These are phyloP conservation scores for Flammula alnicola DNA, from an alignment of 1,284 basidiomycete species.

Conservation along the genomic window DNA sequence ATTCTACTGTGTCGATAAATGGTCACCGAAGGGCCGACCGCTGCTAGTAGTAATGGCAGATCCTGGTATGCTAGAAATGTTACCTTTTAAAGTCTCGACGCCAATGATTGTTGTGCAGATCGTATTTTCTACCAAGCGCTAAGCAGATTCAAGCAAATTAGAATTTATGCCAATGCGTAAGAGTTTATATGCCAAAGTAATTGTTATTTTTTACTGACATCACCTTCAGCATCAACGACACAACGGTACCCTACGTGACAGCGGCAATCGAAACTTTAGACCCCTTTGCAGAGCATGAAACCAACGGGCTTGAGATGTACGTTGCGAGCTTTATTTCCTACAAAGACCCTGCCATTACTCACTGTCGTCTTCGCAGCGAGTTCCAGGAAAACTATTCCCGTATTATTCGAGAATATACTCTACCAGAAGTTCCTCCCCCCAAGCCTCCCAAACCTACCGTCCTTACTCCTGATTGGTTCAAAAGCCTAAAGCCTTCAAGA, in stretches of 20 bases:
- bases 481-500: constrained; percentile 32
- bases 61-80: constrained; percentile 55
- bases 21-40: constrained; percentile 70
- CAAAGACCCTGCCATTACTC: neutral
- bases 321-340: constrained; percentile 25
- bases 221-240: constrained; percentile 62
- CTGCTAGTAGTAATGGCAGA: constrained; percentile 87
- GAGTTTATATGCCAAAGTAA: constrained; percentile 28
- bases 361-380: constrained; percentile 43
- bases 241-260: constrained; percentile 84
- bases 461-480: constrained; percentile 53
- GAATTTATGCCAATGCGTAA: constrained; percentile 87
- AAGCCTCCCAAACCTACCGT: constrained; percentile 41
- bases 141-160: constrained; percentile 66
- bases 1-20: constrained; percentile 77
- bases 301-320: constrained; percentile 68
- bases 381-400: constrained; percentile 59
- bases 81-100: neutral
- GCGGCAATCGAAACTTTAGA: constrained; percentile 75
- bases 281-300: constrained; percentile 63
- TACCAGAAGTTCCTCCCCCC: constrained; percentile 44
- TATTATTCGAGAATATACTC: constrained; percentile 55
- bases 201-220: neutral
- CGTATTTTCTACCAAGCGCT: constrained; percentile 82
- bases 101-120: constrained; percentile 43